phyloP scores from a whole-genome alignment of 163 green algal species.

The Trebouxiophyceae sp. region DNA sequence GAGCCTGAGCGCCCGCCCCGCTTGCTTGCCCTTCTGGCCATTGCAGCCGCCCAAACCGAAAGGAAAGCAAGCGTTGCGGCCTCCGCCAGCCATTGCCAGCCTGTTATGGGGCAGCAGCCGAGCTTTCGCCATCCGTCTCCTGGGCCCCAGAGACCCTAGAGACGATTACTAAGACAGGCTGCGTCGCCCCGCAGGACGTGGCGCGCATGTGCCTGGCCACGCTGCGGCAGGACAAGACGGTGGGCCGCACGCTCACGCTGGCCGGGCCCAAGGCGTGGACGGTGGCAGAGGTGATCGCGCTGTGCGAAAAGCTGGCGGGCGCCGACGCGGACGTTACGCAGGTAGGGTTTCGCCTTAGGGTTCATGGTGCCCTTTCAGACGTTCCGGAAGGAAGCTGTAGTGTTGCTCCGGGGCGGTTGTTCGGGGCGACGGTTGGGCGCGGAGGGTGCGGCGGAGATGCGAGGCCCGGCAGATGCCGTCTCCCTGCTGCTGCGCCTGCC shows the following conservation, averaged over 20 bases:
- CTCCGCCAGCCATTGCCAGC: too few species aligned
- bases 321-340: constrained; percentile 66
- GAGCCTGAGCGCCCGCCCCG: too few species aligned
- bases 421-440: neutral
- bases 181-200: constrained; percentile 83
- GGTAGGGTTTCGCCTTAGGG: neutral
- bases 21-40: too few species aligned
- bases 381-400: too few species aligned
- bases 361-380: neutral
- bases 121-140: too few species aligned
- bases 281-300: constrained; percentile 79
- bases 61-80: too few species aligned
- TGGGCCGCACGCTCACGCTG: constrained; percentile 77
- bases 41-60: too few species aligned
- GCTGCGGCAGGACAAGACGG: constrained; percentile 57
- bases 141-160: too few species aligned
- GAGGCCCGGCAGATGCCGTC: too few species aligned
- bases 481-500: constrained; percentile 34
- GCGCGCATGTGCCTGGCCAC: constrained; percentile 83
- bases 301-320: constrained; percentile 87
- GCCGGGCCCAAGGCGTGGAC: constrained; percentile 86
- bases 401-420: neutral
- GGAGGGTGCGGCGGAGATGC: too few species aligned
- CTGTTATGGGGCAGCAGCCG: too few species aligned
- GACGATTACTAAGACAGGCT: too few species aligned